A percentile compares a stretch with the other conserved stretches of the same genome.
These are phyloP conservation scores for Aspergillus incahuasiensis DNA, from an alignment of 495 filamentous ascomycete genomes.

Conservation along the genomic window DNA sequence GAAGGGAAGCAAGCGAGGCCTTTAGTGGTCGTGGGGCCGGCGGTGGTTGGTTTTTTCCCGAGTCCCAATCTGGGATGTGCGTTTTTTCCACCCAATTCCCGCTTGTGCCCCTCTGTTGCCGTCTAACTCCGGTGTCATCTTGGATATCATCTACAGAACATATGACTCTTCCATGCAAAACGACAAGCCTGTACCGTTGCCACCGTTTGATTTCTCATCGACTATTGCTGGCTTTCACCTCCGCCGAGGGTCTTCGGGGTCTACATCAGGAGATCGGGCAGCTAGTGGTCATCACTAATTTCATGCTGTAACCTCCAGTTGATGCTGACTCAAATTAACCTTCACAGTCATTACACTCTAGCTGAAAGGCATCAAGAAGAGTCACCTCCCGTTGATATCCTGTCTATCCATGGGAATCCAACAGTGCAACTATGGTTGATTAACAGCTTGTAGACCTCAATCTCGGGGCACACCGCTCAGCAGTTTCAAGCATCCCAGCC, in stretches of 20 bases:
- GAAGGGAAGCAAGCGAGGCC: conserved; percentile 26
- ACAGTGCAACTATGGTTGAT: not conserved
- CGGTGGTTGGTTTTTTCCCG: conserved; percentile 23
- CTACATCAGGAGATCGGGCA: not conserved
- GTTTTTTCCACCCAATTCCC: conserved; percentile 22
- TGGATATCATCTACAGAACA: not conserved
- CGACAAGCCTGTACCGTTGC: not conserved
- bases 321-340: not conserved
- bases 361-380: not conserved
- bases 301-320: not conserved
- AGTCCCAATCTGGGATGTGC: conserved; percentile 32
- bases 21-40: conserved; percentile 11
- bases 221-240: not conserved
- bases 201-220: not conserved
- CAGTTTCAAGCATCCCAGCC: not conserved
- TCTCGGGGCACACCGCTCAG: not conserved
- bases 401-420: not conserved
- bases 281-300: not conserved
- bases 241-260: not conserved
- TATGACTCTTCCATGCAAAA: not conserved
- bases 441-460: not conserved
- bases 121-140: conserved; percentile 12
- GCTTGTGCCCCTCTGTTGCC: conserved; percentile 20
- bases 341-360: not conserved
- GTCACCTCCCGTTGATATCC: not conserved